phyloP scores from a whole-genome alignment of 2,329 filamentous ascomycete genomes.

The Amylocarpus encephaloides region DNA sequence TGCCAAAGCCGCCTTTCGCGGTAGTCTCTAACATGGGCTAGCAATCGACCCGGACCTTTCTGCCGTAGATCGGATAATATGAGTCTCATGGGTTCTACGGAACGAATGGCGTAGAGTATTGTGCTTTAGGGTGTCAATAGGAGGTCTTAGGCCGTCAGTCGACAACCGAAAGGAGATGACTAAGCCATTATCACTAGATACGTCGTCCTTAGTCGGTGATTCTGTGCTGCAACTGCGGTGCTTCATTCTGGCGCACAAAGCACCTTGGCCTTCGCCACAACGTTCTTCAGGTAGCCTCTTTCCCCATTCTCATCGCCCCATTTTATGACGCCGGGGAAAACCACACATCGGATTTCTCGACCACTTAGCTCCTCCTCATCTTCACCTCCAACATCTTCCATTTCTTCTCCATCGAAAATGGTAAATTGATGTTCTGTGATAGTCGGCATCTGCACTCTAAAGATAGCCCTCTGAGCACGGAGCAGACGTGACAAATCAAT shows the following conservation, averaged over 20 bases:
- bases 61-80: too few relatives aligned
- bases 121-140: too few relatives aligned
- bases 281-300: constrained; percentile 53
- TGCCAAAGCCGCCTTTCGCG: too few relatives aligned
- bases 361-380: constrained; percentile 48
- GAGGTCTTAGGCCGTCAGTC: too few relatives aligned
- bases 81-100: too few relatives aligned
- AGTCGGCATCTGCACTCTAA: constrained; percentile 51
- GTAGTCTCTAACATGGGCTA: too few relatives aligned
- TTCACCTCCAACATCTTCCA: constrained; percentile 61
- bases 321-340: constrained; percentile 60
- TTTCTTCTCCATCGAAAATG: constrained; percentile 50
- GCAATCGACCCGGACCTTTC: too few relatives aligned
- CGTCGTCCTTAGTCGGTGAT: background rate
- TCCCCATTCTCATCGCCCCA: constrained; percentile 58
- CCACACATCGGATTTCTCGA: constrained; percentile 54
- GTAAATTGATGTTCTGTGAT: constrained; percentile 43
- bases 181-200: background rate
- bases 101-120: too few relatives aligned
- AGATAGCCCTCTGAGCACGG: constrained; percentile 52
- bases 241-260: constrained; percentile 40
- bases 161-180: too few relatives aligned
- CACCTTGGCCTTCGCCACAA: constrained; percentile 61
- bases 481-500: constrained; percentile 52
- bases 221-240: background rate